Evolutionary conservation across 2,329 filamentous ascomycete genomes (phyloP).

Genomic region (Botrytis medusae): DNA sequence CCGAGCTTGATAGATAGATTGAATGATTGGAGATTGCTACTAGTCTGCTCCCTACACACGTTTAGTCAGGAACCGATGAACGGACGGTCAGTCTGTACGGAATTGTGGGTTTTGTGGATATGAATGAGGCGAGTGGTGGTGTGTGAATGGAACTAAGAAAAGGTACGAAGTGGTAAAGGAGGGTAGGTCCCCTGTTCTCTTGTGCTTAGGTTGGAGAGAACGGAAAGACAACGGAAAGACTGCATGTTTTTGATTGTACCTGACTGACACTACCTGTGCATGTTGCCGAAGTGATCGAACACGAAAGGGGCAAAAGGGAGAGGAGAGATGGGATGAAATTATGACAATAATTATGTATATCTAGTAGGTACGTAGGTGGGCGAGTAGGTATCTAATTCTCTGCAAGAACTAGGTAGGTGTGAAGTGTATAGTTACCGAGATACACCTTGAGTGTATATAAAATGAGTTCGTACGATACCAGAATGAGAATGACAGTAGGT

Average conservation of each 20-base stretch:
- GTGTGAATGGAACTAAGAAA: neutral
- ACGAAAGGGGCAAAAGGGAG: neutral
- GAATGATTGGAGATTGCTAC: neutral
- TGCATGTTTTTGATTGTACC: neutral
- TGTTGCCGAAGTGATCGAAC: neutral
- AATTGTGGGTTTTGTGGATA: neutral
- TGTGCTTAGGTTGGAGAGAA: neutral
- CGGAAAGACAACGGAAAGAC: neutral
- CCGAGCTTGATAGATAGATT: neutral
- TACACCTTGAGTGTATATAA: neutral
- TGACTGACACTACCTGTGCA: neutral
- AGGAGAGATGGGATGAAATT: neutral
- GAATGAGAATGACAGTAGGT: neutral
- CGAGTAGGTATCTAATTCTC: too few species aligned
- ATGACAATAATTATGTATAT: too few species aligned
- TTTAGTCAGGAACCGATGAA: slow-evolving; percentile 7
- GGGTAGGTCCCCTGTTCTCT: neutral
- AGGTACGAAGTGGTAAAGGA: neutral
- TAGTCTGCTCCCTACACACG: neutral
- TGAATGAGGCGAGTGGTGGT: neutral
- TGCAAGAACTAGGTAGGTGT: too few species aligned
- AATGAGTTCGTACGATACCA: neutral
- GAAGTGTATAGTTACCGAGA: neutral
- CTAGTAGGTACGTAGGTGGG: too few species aligned
- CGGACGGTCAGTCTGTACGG: neutral